Conservation (phyloP, 257 asterid genomes). For the Vinca minor region DNA sequence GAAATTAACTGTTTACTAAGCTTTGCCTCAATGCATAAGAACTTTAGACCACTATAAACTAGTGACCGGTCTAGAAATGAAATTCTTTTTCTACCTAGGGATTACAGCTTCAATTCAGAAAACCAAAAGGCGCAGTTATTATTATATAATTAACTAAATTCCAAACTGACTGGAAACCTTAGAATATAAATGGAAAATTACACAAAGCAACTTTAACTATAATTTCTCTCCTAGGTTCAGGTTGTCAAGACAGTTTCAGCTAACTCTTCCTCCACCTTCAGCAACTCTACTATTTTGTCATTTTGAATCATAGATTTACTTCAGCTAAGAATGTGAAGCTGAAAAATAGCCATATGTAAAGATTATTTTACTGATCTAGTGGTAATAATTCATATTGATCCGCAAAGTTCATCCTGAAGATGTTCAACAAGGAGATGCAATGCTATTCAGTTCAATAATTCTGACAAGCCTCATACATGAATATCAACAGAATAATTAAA, state of each 20-base stretch:
- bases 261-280: not conserved
- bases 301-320: not conserved
- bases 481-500: not conserved
- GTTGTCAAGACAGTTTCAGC: not conserved
- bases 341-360: not conserved
- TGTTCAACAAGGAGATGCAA: not conserved
- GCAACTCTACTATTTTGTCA: not conserved
- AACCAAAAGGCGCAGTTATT: not conserved
- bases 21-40: not conserved
- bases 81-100: not conserved
- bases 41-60: not conserved
- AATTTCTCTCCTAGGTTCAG: not conserved
- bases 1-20: constrained; percentile 4
- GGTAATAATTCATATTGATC: not conserved
- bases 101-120: not conserved
- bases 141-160: not conserved
- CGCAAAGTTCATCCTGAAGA: not conserved
- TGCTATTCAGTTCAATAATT: not conserved
- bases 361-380: not conserved
- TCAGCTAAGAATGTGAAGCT: not conserved
- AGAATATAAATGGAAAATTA: not conserved
- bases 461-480: not conserved
- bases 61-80: not conserved
- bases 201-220: not conserved
- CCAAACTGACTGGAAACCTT: not conserved